Conservation (phyloP, 805 yeast genomes). For the Kodamaea restingae region DNA sequence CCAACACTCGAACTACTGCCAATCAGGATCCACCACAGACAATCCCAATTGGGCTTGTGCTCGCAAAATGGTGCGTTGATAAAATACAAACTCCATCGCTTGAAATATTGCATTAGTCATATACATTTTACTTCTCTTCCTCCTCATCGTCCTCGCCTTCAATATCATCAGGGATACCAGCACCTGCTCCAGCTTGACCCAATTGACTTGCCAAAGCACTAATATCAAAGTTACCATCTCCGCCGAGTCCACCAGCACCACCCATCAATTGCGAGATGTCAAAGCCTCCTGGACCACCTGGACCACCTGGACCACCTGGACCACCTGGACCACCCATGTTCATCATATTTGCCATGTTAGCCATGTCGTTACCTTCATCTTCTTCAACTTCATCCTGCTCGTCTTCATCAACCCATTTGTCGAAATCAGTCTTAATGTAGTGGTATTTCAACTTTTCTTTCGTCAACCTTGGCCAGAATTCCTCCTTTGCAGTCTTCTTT, state of each 20-base stretch:
- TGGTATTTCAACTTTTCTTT: constrained; percentile 78
- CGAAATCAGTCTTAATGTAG: constrained; percentile 89
- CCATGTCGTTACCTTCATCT: constrained; percentile 33
- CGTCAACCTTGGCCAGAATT: constrained; percentile 94
- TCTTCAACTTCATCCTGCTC: constrained; percentile 78
- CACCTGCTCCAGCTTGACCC: constrained; percentile 36
- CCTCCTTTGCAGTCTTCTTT: constrained; percentile 64
- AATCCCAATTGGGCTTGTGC: constrained; percentile 1
- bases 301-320: constrained; percentile 27
- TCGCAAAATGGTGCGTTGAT: constrained; percentile 3
- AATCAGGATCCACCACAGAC: background rate
- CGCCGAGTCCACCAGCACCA: constrained; percentile 31
- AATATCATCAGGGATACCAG: constrained; percentile 16
- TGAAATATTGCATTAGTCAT: background rate
- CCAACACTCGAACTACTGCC: background rate
- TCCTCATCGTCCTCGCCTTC: constrained; percentile 26
- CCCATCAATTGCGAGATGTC: constrained; percentile 28
- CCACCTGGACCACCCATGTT: constrained; percentile 34
- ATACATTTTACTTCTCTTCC: constrained; percentile 11
- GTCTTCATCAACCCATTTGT: constrained; percentile 98
- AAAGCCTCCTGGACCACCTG: constrained; percentile 28
- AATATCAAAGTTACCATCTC: constrained; percentile 35
- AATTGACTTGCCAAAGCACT: constrained; percentile 40
- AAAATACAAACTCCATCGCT: background rate
- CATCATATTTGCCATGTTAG: constrained; percentile 29